These are phyloP conservation scores for Candida maltosa DNA, from an alignment of 805 yeast species.

Conservation along the genomic window DNA sequence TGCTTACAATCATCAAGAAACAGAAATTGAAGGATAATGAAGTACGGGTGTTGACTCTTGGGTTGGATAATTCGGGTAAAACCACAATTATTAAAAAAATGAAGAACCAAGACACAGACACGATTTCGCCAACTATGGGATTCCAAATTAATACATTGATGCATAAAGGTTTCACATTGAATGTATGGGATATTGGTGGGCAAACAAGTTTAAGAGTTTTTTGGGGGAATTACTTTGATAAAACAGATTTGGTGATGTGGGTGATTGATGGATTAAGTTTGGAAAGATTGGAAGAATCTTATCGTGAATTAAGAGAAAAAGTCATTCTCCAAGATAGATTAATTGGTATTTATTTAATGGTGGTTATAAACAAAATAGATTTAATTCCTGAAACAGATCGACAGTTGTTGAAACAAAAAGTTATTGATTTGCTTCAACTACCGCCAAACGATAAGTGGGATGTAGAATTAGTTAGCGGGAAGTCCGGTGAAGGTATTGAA, in stretches of 20 bases:
- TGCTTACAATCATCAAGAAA: constrained; percentile 72
- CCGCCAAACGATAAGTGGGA: constrained; percentile 22
- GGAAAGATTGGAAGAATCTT: constrained; percentile 63
- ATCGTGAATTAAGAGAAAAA: constrained; percentile 55
- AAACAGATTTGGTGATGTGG: constrained; percentile 75
- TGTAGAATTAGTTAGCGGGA: constrained; percentile 31
- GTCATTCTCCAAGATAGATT: constrained; percentile 66
- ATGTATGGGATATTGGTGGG: constrained; percentile 88
- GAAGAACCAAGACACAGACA: constrained; percentile 45
- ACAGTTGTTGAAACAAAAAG: constrained; percentile 9
- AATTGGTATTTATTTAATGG: constrained; percentile 63
- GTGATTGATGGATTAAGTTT: constrained; percentile 70
- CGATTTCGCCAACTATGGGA: constrained; percentile 88
- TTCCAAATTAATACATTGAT: constrained; percentile 69
- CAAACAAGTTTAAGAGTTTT: constrained; percentile 38
- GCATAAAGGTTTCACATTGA: constrained; percentile 43
- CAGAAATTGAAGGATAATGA: constrained; percentile 81
- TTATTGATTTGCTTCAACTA: constrained; percentile 16
- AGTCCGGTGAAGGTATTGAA: constrained; percentile 27
- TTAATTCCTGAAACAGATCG: constrained; percentile 29
- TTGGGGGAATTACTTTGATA: constrained; percentile 85
- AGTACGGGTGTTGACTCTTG: constrained; percentile 70
- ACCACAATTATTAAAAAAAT: constrained; percentile 72
- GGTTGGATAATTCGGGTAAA: constrained; percentile 90
- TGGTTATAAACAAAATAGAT: constrained; percentile 77